Base-by-base conservation (phyloP, 352 stramenopile genomes). In the Phytophthora lateralis region DNA sequence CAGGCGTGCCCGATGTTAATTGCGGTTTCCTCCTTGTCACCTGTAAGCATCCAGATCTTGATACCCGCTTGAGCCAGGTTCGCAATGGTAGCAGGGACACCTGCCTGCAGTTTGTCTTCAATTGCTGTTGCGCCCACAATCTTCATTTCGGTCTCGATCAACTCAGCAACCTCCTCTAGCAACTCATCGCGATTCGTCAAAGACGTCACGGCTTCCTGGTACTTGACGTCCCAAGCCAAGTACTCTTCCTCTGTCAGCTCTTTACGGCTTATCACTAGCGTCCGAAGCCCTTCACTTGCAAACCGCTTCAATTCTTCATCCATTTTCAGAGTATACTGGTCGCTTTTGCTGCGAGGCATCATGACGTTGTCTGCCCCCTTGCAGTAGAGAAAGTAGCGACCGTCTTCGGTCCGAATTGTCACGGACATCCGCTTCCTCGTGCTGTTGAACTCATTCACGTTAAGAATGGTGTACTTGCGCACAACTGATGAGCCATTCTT, bases 381-480 rank as follows among this genome's bases (percentile, higher is more conserved):
- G 69, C 79, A 89, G 26, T 75, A 90, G 4, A 93, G 44, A 2
- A 88, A 65, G 29, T 85, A 85, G 6, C 65, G 61, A 7, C 73
- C 44, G 6, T 83, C 73, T 4, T 71, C 61, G 1, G 66, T 78
- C 11, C 88, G 80, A 15, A 98, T 73, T 17, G 99, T 73, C 20
- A 99, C 91, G 8, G 94, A 99, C 97, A 99, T 99, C 55, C 98
- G 78, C 78, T 99, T 99, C 26, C 98, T 85, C 27, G 96, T 92
- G 58, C 89, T 98, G 51, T 89, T 91, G 65, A 95, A 95, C 49
- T 95, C 85, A 61, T 89, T 89, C 39, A 95, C 84, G 32, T 92
- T 89, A 53, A 95, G 60, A 14, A 95, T 75, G 24, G 69, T 81
- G 61, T 89, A 93, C 47, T 64, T 72, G 3, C 75, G 63, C 4